phyloP scores from a whole-genome alignment of 2,329 filamentous ascomycete species.

The Cladobotryum protrusum region DNA sequence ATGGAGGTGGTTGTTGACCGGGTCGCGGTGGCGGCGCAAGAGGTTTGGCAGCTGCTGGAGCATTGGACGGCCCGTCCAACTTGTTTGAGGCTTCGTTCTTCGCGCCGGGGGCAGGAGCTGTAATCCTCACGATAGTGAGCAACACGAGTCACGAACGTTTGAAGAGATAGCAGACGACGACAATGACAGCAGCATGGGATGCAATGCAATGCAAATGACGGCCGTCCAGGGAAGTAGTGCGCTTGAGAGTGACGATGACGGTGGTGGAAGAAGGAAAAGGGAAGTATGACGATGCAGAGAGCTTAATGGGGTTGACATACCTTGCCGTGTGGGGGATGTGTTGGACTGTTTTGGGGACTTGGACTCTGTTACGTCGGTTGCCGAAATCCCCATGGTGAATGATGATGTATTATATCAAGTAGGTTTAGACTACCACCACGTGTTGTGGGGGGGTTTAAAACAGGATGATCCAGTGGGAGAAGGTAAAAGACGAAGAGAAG shows the following conservation, averaged over 20 bases:
- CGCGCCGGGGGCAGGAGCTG: constrained; percentile 39
- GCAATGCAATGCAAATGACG: background rate
- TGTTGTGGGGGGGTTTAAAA: constrained; percentile 25
- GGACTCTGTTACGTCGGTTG: constrained; percentile 37
- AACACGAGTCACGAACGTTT: background rate
- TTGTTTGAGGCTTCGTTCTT: constrained; percentile 44
- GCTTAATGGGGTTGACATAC: constrained; percentile 29
- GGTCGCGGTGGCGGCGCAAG: constrained; percentile 67
- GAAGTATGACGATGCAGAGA: constrained; percentile 13
- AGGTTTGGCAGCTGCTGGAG: constrained; percentile 52
- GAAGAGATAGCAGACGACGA: background rate
- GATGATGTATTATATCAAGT: constrained; percentile 39
- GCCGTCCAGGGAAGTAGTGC: background rate
- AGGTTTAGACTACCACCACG: constrained; percentile 22
- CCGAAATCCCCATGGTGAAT: constrained; percentile 44
- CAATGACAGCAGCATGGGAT: constrained; percentile 5
- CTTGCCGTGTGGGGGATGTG: constrained; percentile 37
- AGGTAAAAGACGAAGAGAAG: constrained; percentile 8
- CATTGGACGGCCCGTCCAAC: constrained; percentile 45
- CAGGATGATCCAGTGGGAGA: constrained; percentile 8
- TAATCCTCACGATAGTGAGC: constrained; percentile 3
- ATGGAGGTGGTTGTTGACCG: constrained; percentile 28
- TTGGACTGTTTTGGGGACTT: constrained; percentile 44
- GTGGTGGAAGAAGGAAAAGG: constrained; percentile 13
- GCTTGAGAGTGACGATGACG: constrained; percentile 13